These are phyloP conservation scores for Cylindrodendrum hubeiense DNA, from an alignment of 2,329 filamentous ascomycete genomes.

Conservation along the genomic window DNA sequence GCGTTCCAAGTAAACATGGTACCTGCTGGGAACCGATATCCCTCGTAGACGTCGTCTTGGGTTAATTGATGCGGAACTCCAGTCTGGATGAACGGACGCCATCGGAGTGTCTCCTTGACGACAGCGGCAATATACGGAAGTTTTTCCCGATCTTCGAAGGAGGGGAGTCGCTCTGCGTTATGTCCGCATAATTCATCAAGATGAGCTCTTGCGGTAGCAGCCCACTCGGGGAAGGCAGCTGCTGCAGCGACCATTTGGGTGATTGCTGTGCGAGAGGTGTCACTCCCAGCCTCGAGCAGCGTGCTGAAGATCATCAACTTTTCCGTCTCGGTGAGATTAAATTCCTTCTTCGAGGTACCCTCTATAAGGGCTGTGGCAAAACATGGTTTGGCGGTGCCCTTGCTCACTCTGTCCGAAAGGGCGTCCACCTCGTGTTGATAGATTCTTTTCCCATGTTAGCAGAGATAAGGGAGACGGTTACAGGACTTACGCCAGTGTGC, in stretches of 20 bases:
- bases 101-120: constrained; percentile 53
- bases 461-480: background rate
- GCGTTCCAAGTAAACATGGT: background rate
- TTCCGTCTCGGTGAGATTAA: background rate
- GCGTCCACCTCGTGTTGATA: background rate
- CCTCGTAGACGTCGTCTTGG: background rate
- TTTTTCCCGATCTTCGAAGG: constrained; percentile 50
- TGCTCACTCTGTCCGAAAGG: background rate
- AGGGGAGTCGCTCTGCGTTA: constrained; percentile 47
- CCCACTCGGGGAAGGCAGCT: constrained; percentile 29
- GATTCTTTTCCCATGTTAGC: background rate
- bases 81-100: background rate
- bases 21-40: background rate
- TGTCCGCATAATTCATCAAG: constrained; percentile 54
- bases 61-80: background rate
- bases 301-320: background rate
- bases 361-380: background rate
- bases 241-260: background rate
- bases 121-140: constrained; percentile 58
- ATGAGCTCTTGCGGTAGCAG: constrained; percentile 31
- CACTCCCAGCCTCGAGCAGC: background rate
- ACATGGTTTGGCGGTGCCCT: background rate
- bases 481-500: background rate
- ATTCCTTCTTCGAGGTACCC: background rate
- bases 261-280: background rate